Base-by-base conservation (phyloP, 192 early-diverging fungal species). In the Coemansia brasiliensis region DNA sequence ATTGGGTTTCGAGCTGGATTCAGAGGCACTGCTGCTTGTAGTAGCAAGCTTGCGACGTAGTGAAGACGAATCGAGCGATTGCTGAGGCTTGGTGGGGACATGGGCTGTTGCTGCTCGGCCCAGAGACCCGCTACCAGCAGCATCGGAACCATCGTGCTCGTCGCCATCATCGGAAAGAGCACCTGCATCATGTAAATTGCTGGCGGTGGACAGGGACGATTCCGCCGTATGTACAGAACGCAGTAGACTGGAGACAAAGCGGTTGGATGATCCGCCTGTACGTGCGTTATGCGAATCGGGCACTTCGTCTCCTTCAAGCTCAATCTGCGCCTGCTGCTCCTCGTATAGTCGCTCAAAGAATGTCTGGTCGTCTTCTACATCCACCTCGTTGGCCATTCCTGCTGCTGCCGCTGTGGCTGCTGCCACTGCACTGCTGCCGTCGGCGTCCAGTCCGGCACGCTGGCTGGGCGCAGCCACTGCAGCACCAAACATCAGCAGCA, bases 281-380 rank as follows among this genome's bases (percentile, higher is more conserved):
- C 15, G 41, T 21, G 4, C 63, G 55, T 26, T 60, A 56, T 17
- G 54, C 59, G 21, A 37, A 20, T 17, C 44, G 37, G 4, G 57
- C 27, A 72, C 37, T 39, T 71, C 76, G 9, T 79, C 74, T 22
- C 78, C 77, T 39, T 89, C 83, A 29, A 81, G 61, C 4, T 83
- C 77, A 26, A 79, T 76, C 57, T 87, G 69, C 42, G 69, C 67
- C 32, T 82, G 84, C 49, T 93, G 80, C 9, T 86, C 85, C 12
- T 86, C 88, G 46, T 84, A 83, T 65, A 91, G 88, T 9, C 86
- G 76, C 50, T 92, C 88, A 44, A 94, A 79, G 79, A 98, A 98
- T 2, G 73, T 72, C 70, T 98, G 92, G 61, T 98, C 92, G 51
- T 92, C 87, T 69, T 95, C 93, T 11, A 92, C 89, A 0, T 71